Evolutionary conservation across 164 flowering plant genomes (phyloP).

Genomic region (Stephania yunnanensis): DNA sequence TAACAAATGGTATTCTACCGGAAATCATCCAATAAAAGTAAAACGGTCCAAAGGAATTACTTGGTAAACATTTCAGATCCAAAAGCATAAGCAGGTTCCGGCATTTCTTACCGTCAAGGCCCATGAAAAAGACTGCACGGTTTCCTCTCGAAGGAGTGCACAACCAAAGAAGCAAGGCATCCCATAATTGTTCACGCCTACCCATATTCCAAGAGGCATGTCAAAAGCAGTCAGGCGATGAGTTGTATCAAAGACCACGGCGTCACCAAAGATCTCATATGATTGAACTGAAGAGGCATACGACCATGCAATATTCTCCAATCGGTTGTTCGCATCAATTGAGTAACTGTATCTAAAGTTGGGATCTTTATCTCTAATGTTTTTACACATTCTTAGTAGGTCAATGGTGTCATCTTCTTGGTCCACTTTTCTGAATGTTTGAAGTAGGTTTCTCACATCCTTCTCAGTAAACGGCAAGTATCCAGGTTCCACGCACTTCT

Average conservation of each 20-base stretch:
- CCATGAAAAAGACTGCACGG: constrained; percentile 65
- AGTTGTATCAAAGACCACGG: constrained; percentile 87
- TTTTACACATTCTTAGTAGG: constrained; percentile 76
- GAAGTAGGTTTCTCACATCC: constrained; percentile 86
- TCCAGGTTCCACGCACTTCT: constrained; percentile 94
- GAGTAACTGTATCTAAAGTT: constrained; percentile 67
- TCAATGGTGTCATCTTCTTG: constrained; percentile 76
- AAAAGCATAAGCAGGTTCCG: background rate
- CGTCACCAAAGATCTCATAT: constrained; percentile 83
- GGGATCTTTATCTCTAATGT: constrained; percentile 71
- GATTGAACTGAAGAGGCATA: constrained; percentile 75
- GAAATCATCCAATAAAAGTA: background rate
- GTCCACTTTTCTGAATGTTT: constrained; percentile 65
- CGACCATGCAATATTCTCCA: constrained; percentile 95
- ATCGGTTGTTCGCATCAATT: constrained; percentile 50
- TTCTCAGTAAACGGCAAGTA: constrained; percentile 87
- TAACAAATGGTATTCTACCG: background rate
- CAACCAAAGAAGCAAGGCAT: constrained; percentile 96
- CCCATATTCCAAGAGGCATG: constrained; percentile 96
- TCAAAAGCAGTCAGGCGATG: constrained; percentile 85
- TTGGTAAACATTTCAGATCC: background rate
- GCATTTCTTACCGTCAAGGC: constrained; percentile 67
- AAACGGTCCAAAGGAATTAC: background rate
- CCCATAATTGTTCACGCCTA: constrained; percentile 89
- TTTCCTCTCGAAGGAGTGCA: constrained; percentile 77